phyloP scores from a whole-genome alignment of 2,329 filamentous ascomycete species.

The Talaromyces piceae region DNA sequence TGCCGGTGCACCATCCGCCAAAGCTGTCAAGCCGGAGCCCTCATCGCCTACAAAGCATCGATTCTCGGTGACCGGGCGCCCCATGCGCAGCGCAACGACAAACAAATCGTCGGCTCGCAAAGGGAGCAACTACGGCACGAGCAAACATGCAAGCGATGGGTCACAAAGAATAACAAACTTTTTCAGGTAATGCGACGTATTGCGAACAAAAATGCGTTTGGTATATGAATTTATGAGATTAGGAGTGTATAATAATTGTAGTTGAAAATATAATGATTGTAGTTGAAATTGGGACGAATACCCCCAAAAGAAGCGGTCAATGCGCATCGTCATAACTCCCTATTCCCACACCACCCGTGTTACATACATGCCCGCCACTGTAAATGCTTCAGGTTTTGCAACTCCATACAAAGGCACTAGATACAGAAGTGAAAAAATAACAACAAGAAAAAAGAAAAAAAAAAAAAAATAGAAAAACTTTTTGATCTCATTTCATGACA shows the following conservation, averaged over 20 bases:
- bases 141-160: conserved; percentile 39
- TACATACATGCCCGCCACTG: background rate
- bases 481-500: background rate
- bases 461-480: background rate
- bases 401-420: background rate
- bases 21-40: conserved; percentile 15
- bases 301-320: too few relatives aligned
- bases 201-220: background rate
- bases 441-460: too few relatives aligned
- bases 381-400: background rate
- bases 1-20: conserved; percentile 12
- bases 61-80: conserved; percentile 30
- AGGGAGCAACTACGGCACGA: background rate
- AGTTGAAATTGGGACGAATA: too few relatives aligned
- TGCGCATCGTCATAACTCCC: background rate
- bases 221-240: too few relatives aligned
- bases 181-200: conserved; percentile 28
- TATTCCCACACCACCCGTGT: background rate
- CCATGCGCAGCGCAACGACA: conserved; percentile 52
- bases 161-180: conserved; percentile 48
- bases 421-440: background rate
- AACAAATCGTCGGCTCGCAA: conserved; percentile 27
- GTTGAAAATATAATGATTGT: too few relatives aligned
- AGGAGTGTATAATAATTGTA: too few relatives aligned
- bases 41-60: conserved; percentile 23